These are phyloP conservation scores for Fraxinus baroniana DNA, from an alignment of 305 asterid species.

Conservation along the genomic window DNA sequence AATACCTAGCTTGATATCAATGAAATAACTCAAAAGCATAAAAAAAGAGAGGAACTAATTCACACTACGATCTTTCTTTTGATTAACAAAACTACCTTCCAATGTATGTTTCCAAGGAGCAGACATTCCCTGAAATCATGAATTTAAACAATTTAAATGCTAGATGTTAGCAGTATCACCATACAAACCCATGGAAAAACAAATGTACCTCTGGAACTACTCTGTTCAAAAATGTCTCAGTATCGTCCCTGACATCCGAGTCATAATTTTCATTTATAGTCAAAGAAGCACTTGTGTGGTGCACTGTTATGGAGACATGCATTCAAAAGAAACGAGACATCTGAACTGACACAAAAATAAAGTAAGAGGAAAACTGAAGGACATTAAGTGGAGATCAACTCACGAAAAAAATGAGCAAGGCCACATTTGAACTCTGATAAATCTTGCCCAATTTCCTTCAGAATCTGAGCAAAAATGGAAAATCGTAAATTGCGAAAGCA, in stretches of 20 bases:
- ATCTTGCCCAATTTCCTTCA: slow-evolving; percentile 83
- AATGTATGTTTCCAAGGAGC: slow-evolving; percentile 94
- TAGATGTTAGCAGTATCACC: slow-evolving; percentile 19
- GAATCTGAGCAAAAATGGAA: slow-evolving; percentile 47
- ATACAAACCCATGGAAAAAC: slow-evolving; percentile 12
- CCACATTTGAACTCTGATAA: slow-evolving; percentile 79
- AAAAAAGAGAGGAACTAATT: not conserved
- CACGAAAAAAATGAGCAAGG: slow-evolving; percentile 85
- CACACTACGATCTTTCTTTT: not conserved
- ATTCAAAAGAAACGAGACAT: slow-evolving; percentile 14
- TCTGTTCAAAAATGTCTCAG: slow-evolving; percentile 81
- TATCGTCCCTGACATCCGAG: slow-evolving; percentile 83
- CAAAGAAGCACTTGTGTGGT: slow-evolving; percentile 95
- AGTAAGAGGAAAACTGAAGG: not conserved
- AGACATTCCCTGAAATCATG: slow-evolving; percentile 65
- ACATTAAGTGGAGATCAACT: slow-evolving; percentile 26
- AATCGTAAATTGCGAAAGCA: slow-evolving; percentile 11
- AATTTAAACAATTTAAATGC: slow-evolving; percentile 22
- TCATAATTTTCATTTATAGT: slow-evolving; percentile 91
- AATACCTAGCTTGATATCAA: not conserved
- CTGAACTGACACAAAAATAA: not conserved
- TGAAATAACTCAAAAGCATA: not conserved
- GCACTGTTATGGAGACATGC: slow-evolving; percentile 56
- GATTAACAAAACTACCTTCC: slow-evolving; percentile 51
- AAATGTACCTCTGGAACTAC: slow-evolving; percentile 88